Evolutionary conservation across 139 green algal genomes (phyloP).

Genomic region (Chlorella sp.): DNA sequence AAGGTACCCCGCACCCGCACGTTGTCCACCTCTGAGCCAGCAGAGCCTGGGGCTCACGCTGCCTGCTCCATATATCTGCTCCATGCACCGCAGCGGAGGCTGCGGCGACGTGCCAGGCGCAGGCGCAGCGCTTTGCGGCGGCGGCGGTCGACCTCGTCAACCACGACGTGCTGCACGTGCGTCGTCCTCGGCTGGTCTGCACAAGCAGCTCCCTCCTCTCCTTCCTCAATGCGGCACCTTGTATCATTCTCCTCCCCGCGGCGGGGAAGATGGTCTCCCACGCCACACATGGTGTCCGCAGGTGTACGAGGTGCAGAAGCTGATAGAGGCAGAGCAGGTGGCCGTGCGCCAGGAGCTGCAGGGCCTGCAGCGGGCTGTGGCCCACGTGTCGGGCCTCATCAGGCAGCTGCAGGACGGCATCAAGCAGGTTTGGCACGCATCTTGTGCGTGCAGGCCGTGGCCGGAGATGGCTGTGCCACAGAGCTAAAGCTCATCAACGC

Average conservation of each 20-base stretch:
- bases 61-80: too few species aligned
- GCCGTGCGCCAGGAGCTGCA: not conserved
- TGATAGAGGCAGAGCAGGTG: slow-evolving; percentile 4
- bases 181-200: too few species aligned
- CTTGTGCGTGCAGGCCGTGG: not conserved
- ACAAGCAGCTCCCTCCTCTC: too few species aligned
- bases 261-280: not conserved
- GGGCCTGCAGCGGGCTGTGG: not conserved
- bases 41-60: too few species aligned
- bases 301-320: slow-evolving; percentile 1
- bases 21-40: too few species aligned
- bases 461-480: not conserved
- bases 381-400: not conserved
- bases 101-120: too few species aligned
- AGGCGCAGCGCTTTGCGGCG: not conserved
- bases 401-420: not conserved
- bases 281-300: not conserved
- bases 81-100: too few species aligned
- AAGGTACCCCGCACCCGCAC: too few species aligned
- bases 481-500: not conserved
- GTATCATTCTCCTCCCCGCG: not conserved
- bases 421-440: not conserved
- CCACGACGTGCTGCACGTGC: not conserved
- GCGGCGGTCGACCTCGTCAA: not conserved
- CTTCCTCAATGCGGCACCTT: too few species aligned